These are phyloP conservation scores for Fusarium phyllophilum DNA, from an alignment of 2,329 filamentous ascomycete genomes.

Conservation along the genomic window DNA sequence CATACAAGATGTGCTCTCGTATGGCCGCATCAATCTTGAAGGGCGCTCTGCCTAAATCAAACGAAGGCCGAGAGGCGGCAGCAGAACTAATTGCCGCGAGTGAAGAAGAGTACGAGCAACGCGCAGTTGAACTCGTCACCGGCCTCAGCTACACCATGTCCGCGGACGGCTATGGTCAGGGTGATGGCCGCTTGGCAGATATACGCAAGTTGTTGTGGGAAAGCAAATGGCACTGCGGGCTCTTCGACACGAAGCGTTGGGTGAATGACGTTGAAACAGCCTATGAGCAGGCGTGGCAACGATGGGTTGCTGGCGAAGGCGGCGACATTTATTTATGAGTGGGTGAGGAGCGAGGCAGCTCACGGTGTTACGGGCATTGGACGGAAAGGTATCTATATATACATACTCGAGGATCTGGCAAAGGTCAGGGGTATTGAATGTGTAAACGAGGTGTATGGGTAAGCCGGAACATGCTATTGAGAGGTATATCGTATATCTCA, in stretches of 20 bases:
- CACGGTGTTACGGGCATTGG: neutral
- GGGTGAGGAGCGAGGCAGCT: neutral
- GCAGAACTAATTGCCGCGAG: conserved; percentile 79
- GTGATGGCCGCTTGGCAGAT: conserved; percentile 77
- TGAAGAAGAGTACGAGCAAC: conserved; percentile 86
- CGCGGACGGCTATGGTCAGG: conserved; percentile 60
- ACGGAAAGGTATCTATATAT: neutral
- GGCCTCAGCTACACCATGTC: conserved; percentile 67
- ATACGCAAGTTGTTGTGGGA: conserved; percentile 85
- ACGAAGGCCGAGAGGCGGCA: conserved; percentile 74
- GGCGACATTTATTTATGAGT: conserved; percentile 86
- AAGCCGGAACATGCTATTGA: conserved; percentile 7
- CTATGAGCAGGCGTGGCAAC: conserved; percentile 87
- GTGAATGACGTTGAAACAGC: conserved; percentile 88
- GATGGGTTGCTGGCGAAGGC: conserved; percentile 87
- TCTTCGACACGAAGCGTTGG: conserved; percentile 94
- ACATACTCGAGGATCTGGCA: neutral
- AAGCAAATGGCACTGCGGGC: conserved; percentile 82
- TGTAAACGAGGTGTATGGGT: conserved; percentile 14
- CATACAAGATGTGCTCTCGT: conserved; percentile 98
- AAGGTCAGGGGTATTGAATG: conserved; percentile 2
- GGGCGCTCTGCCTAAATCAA: conserved; percentile 81
- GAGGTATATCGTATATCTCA: conserved; percentile 1
- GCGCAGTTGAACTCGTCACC: conserved; percentile 74
- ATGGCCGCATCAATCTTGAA: conserved; percentile 96